Evolutionary conservation across 139 green algal species (phyloP).

Genomic region (Monoraphidium neglectum): DNA sequence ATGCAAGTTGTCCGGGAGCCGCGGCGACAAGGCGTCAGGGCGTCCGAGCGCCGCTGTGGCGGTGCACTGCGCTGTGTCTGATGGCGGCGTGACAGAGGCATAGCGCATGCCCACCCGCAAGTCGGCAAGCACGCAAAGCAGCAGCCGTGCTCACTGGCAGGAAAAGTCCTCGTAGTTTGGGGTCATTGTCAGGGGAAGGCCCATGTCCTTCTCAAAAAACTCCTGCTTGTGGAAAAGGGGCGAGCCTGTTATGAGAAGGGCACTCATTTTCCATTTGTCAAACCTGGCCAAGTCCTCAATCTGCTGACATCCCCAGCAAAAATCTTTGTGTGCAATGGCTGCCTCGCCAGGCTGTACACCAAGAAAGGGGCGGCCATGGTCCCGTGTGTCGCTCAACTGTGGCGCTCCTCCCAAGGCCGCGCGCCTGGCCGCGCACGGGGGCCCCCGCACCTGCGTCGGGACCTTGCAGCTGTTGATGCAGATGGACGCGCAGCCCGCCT

Average conservation of each 20-base stretch:
- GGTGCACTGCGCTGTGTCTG: background rate
- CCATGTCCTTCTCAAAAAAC: slow-evolving; percentile 91
- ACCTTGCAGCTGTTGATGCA: slow-evolving; percentile 94
- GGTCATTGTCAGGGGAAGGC: slow-evolving; percentile 82
- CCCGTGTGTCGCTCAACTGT: too few species aligned
- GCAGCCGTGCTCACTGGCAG: slow-evolving; percentile 67
- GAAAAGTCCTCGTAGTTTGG: slow-evolving; percentile 91
- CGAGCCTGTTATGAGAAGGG: too few species aligned
- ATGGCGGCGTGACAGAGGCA: background rate
- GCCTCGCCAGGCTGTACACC: too few species aligned
- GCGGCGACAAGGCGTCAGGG: background rate
- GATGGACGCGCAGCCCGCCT: slow-evolving; percentile 78
- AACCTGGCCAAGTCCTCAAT: too few species aligned
- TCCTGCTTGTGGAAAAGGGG: slow-evolving; percentile 39
- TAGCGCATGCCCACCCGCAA: background rate
- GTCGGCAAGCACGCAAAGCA: background rate
- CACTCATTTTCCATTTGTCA: too few species aligned
- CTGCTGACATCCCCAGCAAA: background rate
- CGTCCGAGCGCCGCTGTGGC: background rate
- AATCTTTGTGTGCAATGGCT: background rate
- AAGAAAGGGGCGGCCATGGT: too few species aligned
- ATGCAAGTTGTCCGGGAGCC: background rate
- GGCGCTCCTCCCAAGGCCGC: too few species aligned
- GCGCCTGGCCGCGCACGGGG: background rate
- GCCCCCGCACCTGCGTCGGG: slow-evolving; percentile 68